Base-by-base conservation (phyloP, 2,329 filamentous ascomycete genomes). In the Lachnellula arida region DNA sequence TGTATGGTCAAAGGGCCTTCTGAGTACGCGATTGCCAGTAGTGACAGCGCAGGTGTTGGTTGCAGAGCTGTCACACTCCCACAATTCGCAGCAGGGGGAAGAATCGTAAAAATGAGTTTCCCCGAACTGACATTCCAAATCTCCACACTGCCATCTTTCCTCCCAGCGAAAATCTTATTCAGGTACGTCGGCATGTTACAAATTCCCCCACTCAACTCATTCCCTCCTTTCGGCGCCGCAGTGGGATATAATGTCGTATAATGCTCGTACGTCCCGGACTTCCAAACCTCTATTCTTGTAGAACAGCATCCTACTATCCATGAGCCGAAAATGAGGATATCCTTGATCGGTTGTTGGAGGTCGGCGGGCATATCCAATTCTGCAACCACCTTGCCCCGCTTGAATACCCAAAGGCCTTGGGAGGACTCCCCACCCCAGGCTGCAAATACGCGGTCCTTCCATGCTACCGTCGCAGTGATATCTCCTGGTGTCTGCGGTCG, bases 121-220 rank as follows among this genome's bases (percentile, higher is more conserved):
- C 83, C 92, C 3, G 90, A 96, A 69, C 88, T 95, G 58, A 99
- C 78, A 69, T 99, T 99, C 93, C 94, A 99, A 50, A 99, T 96
- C 69, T 99, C 94, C 8, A 97, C 86, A 71, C 86, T 88, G 6
- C 94, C 94, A 70, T 99, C 91, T 60, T 82, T 82, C 65, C 91
- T 86, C 9, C 91, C 95, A 2, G 91, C 88, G 62, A 97, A 91
- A 46, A 99, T 82, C 73, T 99, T 99, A 78, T 99, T 99, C 58
- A 99, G 74, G 72, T 91, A 96, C 0, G 94, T 97, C 1, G 93
- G 92, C 87, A 97, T 91, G 66, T 84, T 95, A 69, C 85, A 88
- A 63, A 96, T 81, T 49, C 87, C 85, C 23, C 89, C 89, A 0
- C 88, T 91, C 55, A 97, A 84, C 62, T 86, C 76, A 63, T 85